Percentiles rank a stretch among this genome's conserved stretches.
These are phyloP conservation scores for Triticum timopheevii DNA, from an alignment of 176 grass and related monocot genomes.

Conservation along the genomic window DNA sequence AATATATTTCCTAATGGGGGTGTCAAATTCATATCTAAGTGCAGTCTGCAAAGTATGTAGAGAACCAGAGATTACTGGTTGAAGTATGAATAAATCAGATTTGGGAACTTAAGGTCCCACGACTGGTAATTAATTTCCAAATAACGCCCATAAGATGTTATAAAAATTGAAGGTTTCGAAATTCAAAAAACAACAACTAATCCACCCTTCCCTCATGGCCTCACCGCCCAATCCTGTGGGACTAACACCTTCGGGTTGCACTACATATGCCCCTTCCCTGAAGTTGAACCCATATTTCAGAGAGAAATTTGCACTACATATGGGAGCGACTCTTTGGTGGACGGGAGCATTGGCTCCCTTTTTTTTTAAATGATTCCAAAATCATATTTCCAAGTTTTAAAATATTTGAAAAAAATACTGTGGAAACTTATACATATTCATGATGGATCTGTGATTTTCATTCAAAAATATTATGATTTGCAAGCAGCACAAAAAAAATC, in stretches of 20 bases:
- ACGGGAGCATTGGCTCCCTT: too few species aligned
- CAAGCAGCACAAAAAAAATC: too few species aligned
- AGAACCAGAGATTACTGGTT: not conserved
- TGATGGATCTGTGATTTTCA: too few species aligned
- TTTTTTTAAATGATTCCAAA: too few species aligned
- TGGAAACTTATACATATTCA: too few species aligned
- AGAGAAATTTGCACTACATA: not conserved
- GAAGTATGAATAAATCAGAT: not conserved
- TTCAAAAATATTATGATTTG: too few species aligned
- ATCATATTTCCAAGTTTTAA: too few species aligned
- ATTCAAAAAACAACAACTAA: not conserved
- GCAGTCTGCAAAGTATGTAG: not conserved
- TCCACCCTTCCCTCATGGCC: not conserved
- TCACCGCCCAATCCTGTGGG: not conserved
- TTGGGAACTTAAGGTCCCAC: not conserved
- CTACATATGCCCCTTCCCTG: not conserved
- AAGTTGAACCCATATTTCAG: not conserved
- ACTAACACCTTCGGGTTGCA: not conserved
- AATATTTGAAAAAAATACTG: too few species aligned
- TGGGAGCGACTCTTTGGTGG: not conserved
- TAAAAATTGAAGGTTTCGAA: not conserved
- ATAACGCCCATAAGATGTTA: not conserved
- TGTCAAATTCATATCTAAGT: not conserved
- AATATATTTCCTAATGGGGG: not conserved
- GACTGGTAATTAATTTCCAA: conserved; percentile 2